Percentiles rank a stretch among this genome's conserved stretches.
Conservation (phyloP, 768 basidiomycete genomes). For the Boletus tylopilopsis region DNA sequence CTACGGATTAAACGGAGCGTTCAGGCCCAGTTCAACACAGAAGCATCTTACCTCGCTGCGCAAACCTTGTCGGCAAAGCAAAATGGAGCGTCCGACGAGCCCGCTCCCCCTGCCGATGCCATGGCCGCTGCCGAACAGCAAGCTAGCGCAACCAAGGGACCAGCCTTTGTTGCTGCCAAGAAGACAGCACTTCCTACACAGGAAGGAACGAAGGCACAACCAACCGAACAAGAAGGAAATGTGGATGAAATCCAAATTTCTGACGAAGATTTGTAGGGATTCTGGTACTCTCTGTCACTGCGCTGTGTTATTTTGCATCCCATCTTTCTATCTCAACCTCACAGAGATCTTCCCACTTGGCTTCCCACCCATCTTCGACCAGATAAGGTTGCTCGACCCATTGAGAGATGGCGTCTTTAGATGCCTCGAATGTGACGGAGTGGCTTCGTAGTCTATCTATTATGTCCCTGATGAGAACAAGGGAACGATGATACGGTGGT, state of each 20-base stretch:
- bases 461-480: conserved; percentile 52
- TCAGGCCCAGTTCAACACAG: conserved; percentile 98
- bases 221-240: conserved; percentile 41
- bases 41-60: conserved; percentile 88
- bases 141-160: conserved; percentile 51
- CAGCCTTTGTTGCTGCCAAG: conserved; percentile 77
- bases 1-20: conserved; percentile 95
- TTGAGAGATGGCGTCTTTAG: conserved; percentile 54
- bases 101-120: conserved; percentile 54
- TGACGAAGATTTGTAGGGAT: conserved; percentile 61
- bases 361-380: conserved; percentile 65
- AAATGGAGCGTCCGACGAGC: conserved; percentile 46
- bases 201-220: conserved; percentile 37
- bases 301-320: conserved; percentile 36
- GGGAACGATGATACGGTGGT: conserved; percentile 63
- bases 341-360: conserved; percentile 76
- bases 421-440: conserved; percentile 64
- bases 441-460: conserved; percentile 60
- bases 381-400: conserved; percentile 73
- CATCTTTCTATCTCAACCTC: conserved; percentile 73
- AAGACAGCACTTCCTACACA: conserved; percentile 41
- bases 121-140: conserved; percentile 86
- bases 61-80: conserved; percentile 75
- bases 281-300: conserved; percentile 14
- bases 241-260: conserved; percentile 87